Conservation (phyloP, 345 rosid species). For the rapeseed (Brassica napus) region DNA sequence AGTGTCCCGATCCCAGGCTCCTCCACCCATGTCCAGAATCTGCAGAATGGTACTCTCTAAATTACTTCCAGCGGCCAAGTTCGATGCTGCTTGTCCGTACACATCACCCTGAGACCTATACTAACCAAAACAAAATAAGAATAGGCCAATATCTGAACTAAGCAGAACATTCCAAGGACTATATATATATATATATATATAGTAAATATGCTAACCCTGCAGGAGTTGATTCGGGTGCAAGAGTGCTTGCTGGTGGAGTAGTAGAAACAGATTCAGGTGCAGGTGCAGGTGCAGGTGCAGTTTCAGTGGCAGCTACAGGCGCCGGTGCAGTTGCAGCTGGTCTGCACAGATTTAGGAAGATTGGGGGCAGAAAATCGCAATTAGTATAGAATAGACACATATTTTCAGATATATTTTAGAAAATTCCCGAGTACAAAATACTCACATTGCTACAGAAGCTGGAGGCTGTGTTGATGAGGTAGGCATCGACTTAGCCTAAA, state of each 20-base stretch:
- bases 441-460: constrained; percentile 49
- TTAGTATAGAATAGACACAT: too few relatives aligned
- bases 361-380: too few relatives aligned
- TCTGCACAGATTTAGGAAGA: constrained; percentile 14
- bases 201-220: constrained; percentile 35
- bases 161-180: constrained; percentile 11
- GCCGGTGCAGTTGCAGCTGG: constrained; percentile 13
- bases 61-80: constrained; percentile 78
- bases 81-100: constrained; percentile 86
- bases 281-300: constrained; percentile 7
- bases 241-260: constrained; percentile 34
- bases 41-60: constrained; percentile 78
- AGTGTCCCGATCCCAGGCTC: constrained; percentile 85
- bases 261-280: constrained; percentile 33
- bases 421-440: background rate
- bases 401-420: background rate
- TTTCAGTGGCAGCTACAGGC: constrained; percentile 6
- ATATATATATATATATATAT: constrained; percentile 33
- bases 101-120: constrained; percentile 60
- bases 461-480: constrained; percentile 30
- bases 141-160: constrained; percentile 14
- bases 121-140: constrained; percentile 19
- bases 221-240: constrained; percentile 47
- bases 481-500: constrained; percentile 12
- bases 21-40: constrained; percentile 97